Conservation (phyloP, 352 stramenopile species). For the Stramenopiles sp. region DNA sequence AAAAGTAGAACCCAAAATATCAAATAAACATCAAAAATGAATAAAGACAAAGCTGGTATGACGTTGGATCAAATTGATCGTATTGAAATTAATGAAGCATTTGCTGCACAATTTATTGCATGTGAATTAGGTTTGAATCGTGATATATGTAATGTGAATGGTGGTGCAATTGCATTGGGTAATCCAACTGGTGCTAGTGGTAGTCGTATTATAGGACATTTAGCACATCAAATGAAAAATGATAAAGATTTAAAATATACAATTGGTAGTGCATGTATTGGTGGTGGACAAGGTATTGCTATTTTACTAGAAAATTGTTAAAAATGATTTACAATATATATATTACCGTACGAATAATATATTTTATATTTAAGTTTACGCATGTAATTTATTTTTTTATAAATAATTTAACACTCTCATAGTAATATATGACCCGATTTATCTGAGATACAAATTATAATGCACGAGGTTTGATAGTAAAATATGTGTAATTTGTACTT, state of each 20-base stretch:
- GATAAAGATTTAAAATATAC: constrained; percentile 66
- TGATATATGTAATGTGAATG: constrained; percentile 70
- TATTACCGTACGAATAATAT: too few relatives aligned
- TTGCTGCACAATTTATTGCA: constrained; percentile 83
- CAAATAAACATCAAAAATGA: too few relatives aligned
- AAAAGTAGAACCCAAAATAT: too few relatives aligned
- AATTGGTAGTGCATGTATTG: constrained; percentile 89
- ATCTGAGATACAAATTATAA: too few relatives aligned
- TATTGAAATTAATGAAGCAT: constrained; percentile 97
- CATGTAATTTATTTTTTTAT: too few relatives aligned
- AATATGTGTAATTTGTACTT: too few relatives aligned
- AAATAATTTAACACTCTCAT: too few relatives aligned
- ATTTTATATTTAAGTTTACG: too few relatives aligned
- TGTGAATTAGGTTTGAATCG: constrained; percentile 83
- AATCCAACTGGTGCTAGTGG: constrained; percentile 80
- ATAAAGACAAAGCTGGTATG: constrained; percentile 52
- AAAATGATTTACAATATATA: neutral
- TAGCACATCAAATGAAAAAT: constrained; percentile 56
- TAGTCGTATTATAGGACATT: constrained; percentile 63
- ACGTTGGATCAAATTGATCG: constrained; percentile 79
- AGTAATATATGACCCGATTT: too few relatives aligned
- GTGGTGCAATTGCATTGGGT: constrained; percentile 83
- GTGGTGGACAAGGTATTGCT: constrained; percentile 90
- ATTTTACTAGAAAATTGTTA: constrained; percentile 71
- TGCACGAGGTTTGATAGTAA: too few relatives aligned